Evolutionary conservation across 495 filamentous ascomycete species (phyloP), one percentile per base, ranked within the genome.

Genomic region (Penicillium argentinense): DNA sequence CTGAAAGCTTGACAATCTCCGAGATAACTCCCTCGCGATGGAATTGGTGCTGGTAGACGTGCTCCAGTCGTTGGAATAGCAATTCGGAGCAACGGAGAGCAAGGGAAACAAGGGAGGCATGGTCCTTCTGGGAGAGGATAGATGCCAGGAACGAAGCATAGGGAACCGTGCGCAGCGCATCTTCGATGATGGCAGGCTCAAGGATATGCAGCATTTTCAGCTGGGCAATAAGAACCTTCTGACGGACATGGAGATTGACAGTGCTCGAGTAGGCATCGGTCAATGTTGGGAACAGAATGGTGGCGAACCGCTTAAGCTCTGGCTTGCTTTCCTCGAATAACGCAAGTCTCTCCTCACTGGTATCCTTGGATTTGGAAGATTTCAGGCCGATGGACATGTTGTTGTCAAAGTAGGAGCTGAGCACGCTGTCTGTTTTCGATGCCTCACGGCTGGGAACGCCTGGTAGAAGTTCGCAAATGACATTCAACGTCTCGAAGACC

Each of bases 191-290:
- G 26, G 78, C 75, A 9, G 79, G 76, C 56, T 97, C 91, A 14
- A 97, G 60, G 53, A 96, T 95, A n/a, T 91, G 96, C 9, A 99
- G 80, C 91, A 99, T 97, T 71, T 97, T 97, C 23, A 97, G 74
- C 54, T 99, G 95, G 14, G 95, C 93, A 23, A 83, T 87, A 30
- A 99, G 76, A 13, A 97, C 95, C 71, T 95, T 97, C 57, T 97
- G 89, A n/a, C 95, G 89, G 12, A 99, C 95, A 39, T 77, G 87
- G n/a, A 97, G 73, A 62, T 99, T 99, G 45, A 99, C 92, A 3
- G 95, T 99, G 67, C 93, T 97, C 2, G 93, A 96, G 60, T 93
- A 99, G 2, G 91, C 95, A 59, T 99, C 91, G 13, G 95, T 97
- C 27, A 99, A 73, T 12, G 95, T 99, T 4, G 95, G 95, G 48